A percentile compares a stretch with the other conserved stretches of the same genome.
Conservation (phyloP, 208 protist species). For the Crithidia fasciculata region DNA sequence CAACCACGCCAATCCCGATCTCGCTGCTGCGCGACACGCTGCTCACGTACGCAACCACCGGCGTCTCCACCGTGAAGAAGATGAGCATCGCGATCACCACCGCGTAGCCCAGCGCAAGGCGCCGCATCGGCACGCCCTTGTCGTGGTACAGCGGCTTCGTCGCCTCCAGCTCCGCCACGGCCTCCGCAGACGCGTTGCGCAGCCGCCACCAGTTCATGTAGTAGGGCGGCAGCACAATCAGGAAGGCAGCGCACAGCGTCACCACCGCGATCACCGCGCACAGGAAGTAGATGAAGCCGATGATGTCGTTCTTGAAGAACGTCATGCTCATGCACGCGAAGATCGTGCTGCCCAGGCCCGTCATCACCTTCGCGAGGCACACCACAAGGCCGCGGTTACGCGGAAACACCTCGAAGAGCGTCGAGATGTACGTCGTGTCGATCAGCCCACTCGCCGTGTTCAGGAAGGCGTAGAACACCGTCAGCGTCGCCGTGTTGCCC, state of each 20-base stretch:
- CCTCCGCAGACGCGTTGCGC: slow-evolving; percentile 31
- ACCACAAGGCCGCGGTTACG: slow-evolving; percentile 52
- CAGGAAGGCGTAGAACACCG: slow-evolving; percentile 49
- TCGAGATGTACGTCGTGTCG: slow-evolving; percentile 45
- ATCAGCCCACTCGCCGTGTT: slow-evolving; percentile 41
- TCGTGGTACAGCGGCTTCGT: slow-evolving; percentile 29
- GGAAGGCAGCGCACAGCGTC: slow-evolving; percentile 18
- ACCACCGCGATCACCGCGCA: slow-evolving; percentile 38
- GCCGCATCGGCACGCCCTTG: slow-evolving; percentile 39
- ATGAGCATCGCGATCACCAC: slow-evolving; percentile 37
- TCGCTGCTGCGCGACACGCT: slow-evolving; percentile 24
- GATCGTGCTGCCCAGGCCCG: slow-evolving; percentile 45
- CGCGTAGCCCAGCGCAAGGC: slow-evolving; percentile 35
- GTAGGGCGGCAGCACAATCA: slow-evolving; percentile 51
- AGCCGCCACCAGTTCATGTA: slow-evolving; percentile 54
- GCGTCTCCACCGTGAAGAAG: slow-evolving; percentile 48
- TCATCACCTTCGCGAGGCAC: slow-evolving; percentile 56
- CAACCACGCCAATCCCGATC: slow-evolving; percentile 41
- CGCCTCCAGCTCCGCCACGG: slow-evolving; percentile 31
- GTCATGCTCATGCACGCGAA: slow-evolving; percentile 39
- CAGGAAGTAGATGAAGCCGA: slow-evolving; percentile 46
- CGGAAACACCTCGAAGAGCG: slow-evolving; percentile 45
- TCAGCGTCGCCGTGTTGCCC: slow-evolving; percentile 36
- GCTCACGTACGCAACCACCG: slow-evolving; percentile 36
- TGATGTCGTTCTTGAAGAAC: slow-evolving; percentile 37